Conservation (phyloP, 345 rosid genomes). For the Brassica cretica region DNA sequence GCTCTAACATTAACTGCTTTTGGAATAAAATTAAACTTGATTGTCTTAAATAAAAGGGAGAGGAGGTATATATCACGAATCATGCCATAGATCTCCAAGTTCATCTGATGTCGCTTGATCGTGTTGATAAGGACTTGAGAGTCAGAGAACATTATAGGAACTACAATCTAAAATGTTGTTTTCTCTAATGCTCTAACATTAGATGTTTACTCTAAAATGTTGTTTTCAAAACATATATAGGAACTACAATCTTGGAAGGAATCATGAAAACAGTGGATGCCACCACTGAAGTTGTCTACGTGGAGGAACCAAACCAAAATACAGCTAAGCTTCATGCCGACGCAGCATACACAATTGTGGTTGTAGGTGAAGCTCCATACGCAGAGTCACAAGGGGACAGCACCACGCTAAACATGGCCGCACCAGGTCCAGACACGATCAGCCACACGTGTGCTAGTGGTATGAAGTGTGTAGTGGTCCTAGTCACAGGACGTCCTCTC, state of each 20-base stretch:
- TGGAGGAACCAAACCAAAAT: slow-evolving; percentile 45
- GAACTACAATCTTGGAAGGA: slow-evolving; percentile 72
- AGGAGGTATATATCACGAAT: too few species aligned
- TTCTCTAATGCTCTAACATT: too few species aligned
- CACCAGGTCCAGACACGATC: slow-evolving; percentile 56
- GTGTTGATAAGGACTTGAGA: too few species aligned
- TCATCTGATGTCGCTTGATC: too few species aligned
- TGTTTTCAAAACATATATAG: slow-evolving; percentile 22
- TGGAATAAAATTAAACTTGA: too few species aligned
- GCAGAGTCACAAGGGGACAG: slow-evolving; percentile 70
- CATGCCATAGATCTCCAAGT: too few species aligned
- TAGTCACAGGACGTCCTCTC: slow-evolving; percentile 71
- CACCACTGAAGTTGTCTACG: slow-evolving; percentile 51
- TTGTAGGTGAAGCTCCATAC: slow-evolving; percentile 66
- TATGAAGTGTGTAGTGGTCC: slow-evolving; percentile 55
- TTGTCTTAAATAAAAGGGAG: too few species aligned
- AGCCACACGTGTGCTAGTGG: slow-evolving; percentile 47
- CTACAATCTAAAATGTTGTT: neutral
- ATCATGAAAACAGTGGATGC: slow-evolving; percentile 53
- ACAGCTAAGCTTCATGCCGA: slow-evolving; percentile 37
- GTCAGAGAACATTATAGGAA: too few species aligned
- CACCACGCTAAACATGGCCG: slow-evolving; percentile 46
- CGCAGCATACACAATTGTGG: slow-evolving; percentile 55
- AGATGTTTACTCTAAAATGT: neutral
- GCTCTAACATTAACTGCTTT: too few species aligned